Base-by-base conservation (phyloP, 2,329 filamentous ascomycete genomes). In the Trichophyton simii region DNA sequence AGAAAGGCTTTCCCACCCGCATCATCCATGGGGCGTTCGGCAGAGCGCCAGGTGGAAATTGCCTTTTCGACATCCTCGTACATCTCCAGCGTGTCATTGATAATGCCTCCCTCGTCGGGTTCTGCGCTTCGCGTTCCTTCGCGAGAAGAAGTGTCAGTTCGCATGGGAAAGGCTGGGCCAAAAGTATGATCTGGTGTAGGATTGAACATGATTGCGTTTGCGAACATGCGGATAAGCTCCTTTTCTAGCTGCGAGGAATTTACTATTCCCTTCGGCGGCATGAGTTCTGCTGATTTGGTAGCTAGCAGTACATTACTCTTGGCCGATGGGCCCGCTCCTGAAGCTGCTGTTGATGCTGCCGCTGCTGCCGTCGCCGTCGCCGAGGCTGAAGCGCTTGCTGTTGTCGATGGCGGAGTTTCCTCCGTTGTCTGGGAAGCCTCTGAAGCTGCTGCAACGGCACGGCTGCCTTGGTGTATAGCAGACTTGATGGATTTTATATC, bases 171-270 rank as follows among this genome's bases (percentile, higher is more conserved):
- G 0, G 80, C 77, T 1, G 80, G 78, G 0, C 87, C 87, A 8
- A 87, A 84, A 0, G 87, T 87, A 28, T 86, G 83, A 66, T 88
- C 80, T 0, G 87, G 85, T 64, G 95, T 89, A 0, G 88, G 86
- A 68, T 97, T 97, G 78, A 96, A 99, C 94, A 99, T 97, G 74
- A 96, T 88, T 18, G 94, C 92, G 69, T 97, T 97, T 66, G 91
- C 90, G 72, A 97, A 96, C 89, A 97, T 96, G 68, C 95, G 88
- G 68, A 95, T 89, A 9, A 97, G 78, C 72, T 97, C 92, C 66
- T 91, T 89, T 74, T 97, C 92, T 15, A 97, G 80, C 72, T 97
- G 94, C 1, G 87, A 85, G 58, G 88, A 91, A 73, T 97, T 97
- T 73, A 97, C 89, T 68, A 97, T 96, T 20, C 86, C 89, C 67